Base-by-base conservation (phyloP, 208 protist species). In the Angomonas deanei region DNA sequence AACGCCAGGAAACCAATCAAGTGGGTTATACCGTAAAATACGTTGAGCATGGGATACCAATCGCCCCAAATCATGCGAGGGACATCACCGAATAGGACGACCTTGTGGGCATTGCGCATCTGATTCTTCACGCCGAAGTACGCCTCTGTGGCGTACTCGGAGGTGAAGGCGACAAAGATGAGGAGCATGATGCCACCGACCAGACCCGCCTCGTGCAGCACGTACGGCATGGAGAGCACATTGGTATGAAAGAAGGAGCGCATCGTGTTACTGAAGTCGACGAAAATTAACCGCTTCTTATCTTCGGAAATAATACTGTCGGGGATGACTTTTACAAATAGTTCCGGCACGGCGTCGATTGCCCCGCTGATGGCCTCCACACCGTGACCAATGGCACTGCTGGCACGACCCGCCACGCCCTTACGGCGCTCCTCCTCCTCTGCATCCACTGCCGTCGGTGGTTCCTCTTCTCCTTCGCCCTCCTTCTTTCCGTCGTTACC, bases 71-170 rank as follows among this genome's bases (percentile, higher is more conserved):
- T 48, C 67, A 86, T 68, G 30, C 54, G 54, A 6, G 74, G 70
- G 31, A 83, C 72, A 68, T 76, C 68, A 19, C 80, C 76, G 73
- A 77, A 86, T 15, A 77, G 46, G n/a, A 78, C 58, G 10, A 81
- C 80, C 36, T 66, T 72, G 55, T 69, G 34, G 0, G 75, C 72
- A 4, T 70, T 52, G 31, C 61, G 53, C 67, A 86, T 61, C 59
- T 83, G 80, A 31, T 86, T 78, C 66, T 86, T 86, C 11, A 76
- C 75, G 0, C 59, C 72, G 47, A 86, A 83, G 67, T 70, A 83
- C 11, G 70, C 66, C 65, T 83, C 75, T 28, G 76, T 82, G 24
- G 76, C 73, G 73, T 86, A 86, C 59, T 76, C 69, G 17, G 76
- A 83, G 24, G 70, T 74, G 50, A 74, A 42, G 31, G 80, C 62